Evolutionary conservation across 2,329 filamentous ascomycete genomes (phyloP), one percentile per base, ranked within the genome.

Genomic region (Hirsutella rhossiliensis): DNA sequence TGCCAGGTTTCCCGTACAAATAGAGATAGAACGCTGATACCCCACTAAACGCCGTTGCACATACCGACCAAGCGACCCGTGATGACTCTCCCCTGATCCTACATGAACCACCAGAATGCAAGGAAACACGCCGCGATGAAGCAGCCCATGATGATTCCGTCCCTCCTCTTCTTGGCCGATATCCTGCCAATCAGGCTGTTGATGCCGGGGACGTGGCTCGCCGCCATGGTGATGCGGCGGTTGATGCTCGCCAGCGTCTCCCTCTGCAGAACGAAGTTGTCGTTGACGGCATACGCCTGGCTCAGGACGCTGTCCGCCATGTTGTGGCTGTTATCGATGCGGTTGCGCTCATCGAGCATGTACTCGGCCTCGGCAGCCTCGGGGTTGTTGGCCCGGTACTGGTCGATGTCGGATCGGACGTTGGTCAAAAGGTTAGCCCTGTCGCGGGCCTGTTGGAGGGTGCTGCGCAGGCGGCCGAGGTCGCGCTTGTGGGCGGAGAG

Each of bases 221-320:
- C 92, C 27, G 89, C 90, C 30, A 84, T 73, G 5, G 87, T 88
- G 62, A 98, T 97, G 50, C 90, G 76, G 49, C 90, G 73, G 62
- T 96, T 94, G 57, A 98, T 90, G 62, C 78, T 94, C 38, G 82
- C 77, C 49, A 98, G 66, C 23, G 84, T 90, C 70, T 97, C 89
- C 48, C 89, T 75, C 71, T 98, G 92, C 45, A 88, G 57, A 13
- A 77, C 73, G 61, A 98, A 97, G 62, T 74, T 89, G 67, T 97
- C 88, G 60, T 95, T 94, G 43, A 97, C 87, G 11, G 90, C 89
- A 66, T 98, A 98, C 8, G 92, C 92, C 69, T 97, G 92, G 59
- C 84, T 89, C 47, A 98, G 72, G 30, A 98, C 88, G 49, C 78
- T 84, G 62, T 98, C 92, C 40, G 87, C 83, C 71, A 94, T 81